Evolutionary conservation across 352 stramenopile genomes (phyloP).

Genomic region (Phytophthora pseudosyringae): DNA sequence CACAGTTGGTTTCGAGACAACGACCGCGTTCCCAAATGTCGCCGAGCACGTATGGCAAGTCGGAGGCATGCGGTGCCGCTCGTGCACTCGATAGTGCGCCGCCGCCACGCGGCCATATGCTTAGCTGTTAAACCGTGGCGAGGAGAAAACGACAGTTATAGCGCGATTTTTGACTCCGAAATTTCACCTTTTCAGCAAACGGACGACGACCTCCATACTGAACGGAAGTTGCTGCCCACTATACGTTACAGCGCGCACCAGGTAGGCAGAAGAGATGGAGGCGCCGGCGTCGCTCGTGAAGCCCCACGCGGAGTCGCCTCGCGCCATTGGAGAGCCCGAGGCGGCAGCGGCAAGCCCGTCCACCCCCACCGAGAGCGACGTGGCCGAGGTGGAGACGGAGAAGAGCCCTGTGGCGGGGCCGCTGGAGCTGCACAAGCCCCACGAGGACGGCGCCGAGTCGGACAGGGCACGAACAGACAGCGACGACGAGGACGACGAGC

Average conservation of each 20-base stretch:
- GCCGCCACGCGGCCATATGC: conserved; percentile 24
- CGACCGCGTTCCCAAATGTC: conserved; percentile 22
- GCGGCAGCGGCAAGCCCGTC: conserved; percentile 2
- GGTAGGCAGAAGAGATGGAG: conserved; percentile 34
- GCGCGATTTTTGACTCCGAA: background rate
- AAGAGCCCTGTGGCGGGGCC: conserved; percentile 24
- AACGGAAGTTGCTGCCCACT: conserved; percentile 28
- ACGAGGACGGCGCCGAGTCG: conserved; percentile 36
- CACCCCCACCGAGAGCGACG: conserved; percentile 18
- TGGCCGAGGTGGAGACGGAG: conserved; percentile 38
- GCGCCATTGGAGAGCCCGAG: background rate
- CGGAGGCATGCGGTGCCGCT: conserved; percentile 14
- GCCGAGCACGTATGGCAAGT: conserved; percentile 12
- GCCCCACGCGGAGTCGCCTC: conserved; percentile 9
- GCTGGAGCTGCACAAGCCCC: conserved; percentile 20
- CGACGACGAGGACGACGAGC: conserved; percentile 36
- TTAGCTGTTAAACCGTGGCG: conserved; percentile 12
- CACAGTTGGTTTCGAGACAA: conserved; percentile 17
- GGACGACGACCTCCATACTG: conserved; percentile 26
- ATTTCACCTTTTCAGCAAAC: conserved; percentile 27
- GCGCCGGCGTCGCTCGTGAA: conserved; percentile 19
- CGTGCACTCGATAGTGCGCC: conserved; percentile 9
- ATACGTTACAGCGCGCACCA: conserved; percentile 23
- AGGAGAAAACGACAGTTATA: background rate
- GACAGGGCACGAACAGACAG: conserved; percentile 41